phyloP scores from a whole-genome alignment of 331 rosid genomes.

The Spiraea crenata region DNA sequence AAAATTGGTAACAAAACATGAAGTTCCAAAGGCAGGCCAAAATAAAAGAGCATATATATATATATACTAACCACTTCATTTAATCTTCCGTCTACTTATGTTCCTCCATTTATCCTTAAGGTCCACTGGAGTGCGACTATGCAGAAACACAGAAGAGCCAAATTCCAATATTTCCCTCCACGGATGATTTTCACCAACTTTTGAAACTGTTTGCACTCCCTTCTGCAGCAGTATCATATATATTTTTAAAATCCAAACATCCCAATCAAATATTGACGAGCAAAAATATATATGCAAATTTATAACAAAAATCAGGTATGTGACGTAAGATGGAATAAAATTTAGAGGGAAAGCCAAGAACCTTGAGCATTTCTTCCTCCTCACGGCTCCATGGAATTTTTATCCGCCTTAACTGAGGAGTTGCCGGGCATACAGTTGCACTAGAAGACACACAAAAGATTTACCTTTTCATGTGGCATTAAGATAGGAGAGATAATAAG shows the following conservation, averaged over 20 bases:
- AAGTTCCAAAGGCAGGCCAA: background rate
- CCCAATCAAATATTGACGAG: background rate
- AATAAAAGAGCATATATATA: background rate
- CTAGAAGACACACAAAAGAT: slow-evolving; percentile 38
- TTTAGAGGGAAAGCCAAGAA: slow-evolving; percentile 17
- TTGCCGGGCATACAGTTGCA: slow-evolving; percentile 17
- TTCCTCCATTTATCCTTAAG: slow-evolving; percentile 71
- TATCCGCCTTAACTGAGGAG: slow-evolving; percentile 34
- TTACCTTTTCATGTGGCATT: slow-evolving; percentile 16
- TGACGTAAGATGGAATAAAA: background rate
- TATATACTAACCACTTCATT: slow-evolving; percentile 23
- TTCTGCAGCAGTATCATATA: slow-evolving; percentile 41
- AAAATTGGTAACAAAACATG: background rate
- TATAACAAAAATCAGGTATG: slow-evolving; percentile 2
- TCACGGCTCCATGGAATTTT: slow-evolving; percentile 55
- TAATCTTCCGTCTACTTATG: slow-evolving; percentile 39
- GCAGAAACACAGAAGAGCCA: slow-evolving; percentile 47
- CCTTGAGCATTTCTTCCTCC: slow-evolving; percentile 65
- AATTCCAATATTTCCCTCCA: slow-evolving; percentile 56
- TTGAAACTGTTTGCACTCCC: slow-evolving; percentile 44
- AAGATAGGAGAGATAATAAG: background rate
- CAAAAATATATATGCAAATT: background rate
- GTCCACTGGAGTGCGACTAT: slow-evolving; percentile 43
- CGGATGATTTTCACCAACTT: slow-evolving; percentile 28
- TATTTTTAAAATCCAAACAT: background rate